phyloP scores from a whole-genome alignment of 2,329 filamentous ascomycete species.

The Tolypocladium ovalisporum region DNA sequence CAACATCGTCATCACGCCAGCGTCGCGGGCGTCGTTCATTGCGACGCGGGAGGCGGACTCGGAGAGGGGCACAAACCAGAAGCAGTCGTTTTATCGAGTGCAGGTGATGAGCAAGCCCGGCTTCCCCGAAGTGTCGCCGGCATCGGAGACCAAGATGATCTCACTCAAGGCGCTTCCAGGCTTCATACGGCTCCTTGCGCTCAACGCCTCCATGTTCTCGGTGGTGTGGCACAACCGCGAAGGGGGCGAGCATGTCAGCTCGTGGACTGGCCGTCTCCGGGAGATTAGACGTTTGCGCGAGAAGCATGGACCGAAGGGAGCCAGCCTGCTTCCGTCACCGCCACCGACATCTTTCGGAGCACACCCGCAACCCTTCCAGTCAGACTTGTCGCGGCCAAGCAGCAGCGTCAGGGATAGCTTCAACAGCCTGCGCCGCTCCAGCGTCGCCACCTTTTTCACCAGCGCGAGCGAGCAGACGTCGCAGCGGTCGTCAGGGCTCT shows the following conservation, averaged over 20 bases:
- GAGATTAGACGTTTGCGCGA: constrained; percentile 78
- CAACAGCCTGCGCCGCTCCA: constrained; percentile 49
- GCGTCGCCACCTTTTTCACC: constrained; percentile 54
- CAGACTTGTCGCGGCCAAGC: constrained; percentile 8
- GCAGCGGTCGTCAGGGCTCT: constrained; percentile 47
- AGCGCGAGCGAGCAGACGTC: constrained; percentile 44
- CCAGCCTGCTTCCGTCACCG: constrained; percentile 13
- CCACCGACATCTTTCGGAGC: constrained; percentile 19
- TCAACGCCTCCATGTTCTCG: constrained; percentile 91
- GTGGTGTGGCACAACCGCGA: constrained; percentile 75
- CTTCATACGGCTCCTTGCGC: constrained; percentile 77
- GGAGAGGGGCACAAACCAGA: constrained; percentile 23
- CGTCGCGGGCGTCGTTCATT: constrained; percentile 67
- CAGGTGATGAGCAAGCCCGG: constrained; percentile 80
- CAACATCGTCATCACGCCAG: constrained; percentile 89
- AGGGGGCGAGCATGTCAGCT: constrained; percentile 73
- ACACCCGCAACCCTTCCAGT: constrained; percentile 9
- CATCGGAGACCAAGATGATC: constrained; percentile 80
- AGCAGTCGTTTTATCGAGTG: constrained; percentile 67
- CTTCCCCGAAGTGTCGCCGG: constrained; percentile 86
- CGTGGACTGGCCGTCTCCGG: constrained; percentile 78
- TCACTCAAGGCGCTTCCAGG: constrained; percentile 70
- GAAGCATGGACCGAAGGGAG: constrained; percentile 39
- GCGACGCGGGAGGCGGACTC: constrained; percentile 40
- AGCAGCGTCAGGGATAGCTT: constrained; percentile 45